phyloP scores from a whole-genome alignment of 2,329 filamentous ascomycete genomes.

The Eutypella sp. region DNA sequence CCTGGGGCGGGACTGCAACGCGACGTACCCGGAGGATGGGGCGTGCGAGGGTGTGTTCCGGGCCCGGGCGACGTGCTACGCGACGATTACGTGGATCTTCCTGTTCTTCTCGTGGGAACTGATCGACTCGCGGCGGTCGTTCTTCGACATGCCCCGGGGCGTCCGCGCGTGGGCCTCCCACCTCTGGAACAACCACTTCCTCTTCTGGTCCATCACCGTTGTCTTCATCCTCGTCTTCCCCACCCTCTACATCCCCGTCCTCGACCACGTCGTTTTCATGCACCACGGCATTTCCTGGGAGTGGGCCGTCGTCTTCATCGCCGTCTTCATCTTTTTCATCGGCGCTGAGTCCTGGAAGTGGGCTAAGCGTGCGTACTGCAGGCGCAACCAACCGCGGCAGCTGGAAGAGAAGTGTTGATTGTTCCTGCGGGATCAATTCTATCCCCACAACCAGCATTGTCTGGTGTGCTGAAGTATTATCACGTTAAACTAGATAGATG shows the following conservation, averaged over 20 bases:
- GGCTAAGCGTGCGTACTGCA: conserved; percentile 44
- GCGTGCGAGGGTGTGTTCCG: conserved; percentile 62
- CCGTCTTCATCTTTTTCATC: conserved; percentile 49
- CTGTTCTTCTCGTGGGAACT: conserved; percentile 77
- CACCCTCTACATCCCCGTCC: conserved; percentile 53
- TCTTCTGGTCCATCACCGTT: conserved; percentile 57
- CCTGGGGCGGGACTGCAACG: conserved; percentile 58
- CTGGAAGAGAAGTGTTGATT: too few species aligned
- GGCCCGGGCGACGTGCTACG: conserved; percentile 68
- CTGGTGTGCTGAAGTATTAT: too few species aligned
- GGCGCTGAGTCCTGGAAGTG: conserved; percentile 58
- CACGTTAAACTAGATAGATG: too few species aligned
- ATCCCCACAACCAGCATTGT: too few species aligned
- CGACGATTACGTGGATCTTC: conserved; percentile 70
- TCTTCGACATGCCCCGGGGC: conserved; percentile 66
- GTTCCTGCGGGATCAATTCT: too few species aligned
- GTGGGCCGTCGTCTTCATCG: conserved; percentile 56
- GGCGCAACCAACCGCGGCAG: too few species aligned
- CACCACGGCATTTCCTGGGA: conserved; percentile 58
- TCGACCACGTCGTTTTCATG: conserved; percentile 56
- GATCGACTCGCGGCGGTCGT: conserved; percentile 65
- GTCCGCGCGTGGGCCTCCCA: conserved; percentile 63
- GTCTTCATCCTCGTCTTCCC: conserved; percentile 47
- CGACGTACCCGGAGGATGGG: conserved; percentile 43
- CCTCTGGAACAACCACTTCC: conserved; percentile 68